Percentiles rank a stretch among this genome's conserved stretches.
Evolutionary conservation across 2,329 filamentous ascomycete species (phyloP).

Genomic region (Triangularia verruculosa): DNA sequence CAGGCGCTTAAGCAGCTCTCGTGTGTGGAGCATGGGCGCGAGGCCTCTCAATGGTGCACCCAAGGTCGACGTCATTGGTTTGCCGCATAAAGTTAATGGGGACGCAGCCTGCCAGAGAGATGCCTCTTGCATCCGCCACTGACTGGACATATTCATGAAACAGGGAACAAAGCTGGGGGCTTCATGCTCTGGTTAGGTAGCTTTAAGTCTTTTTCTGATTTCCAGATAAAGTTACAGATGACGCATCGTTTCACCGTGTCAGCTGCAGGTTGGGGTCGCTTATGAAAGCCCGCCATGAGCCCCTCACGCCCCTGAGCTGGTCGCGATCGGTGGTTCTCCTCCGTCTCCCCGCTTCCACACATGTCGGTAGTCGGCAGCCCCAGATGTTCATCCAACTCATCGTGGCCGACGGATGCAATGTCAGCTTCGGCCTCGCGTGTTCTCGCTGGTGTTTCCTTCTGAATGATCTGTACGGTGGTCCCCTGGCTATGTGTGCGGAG

Average conservation of each 20-base stretch:
- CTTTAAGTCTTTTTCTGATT: background rate
- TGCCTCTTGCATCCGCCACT: conserved; percentile 11
- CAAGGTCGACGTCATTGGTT: conserved; percentile 29
- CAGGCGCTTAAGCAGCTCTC: conserved; percentile 29
- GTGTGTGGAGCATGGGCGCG: conserved; percentile 29
- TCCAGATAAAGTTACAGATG: background rate
- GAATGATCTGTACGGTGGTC: background rate
- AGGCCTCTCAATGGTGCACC: conserved; percentile 24
- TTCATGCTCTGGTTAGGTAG: background rate
- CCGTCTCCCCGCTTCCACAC: background rate
- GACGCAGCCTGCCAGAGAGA: background rate
- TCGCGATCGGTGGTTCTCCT: background rate
- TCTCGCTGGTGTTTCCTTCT: background rate
- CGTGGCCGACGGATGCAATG: background rate
- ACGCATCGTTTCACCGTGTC: background rate
- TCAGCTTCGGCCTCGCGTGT: background rate
- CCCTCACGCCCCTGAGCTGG: background rate
- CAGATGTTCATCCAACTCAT: background rate
- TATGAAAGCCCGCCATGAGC: background rate
- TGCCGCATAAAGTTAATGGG: conserved; percentile 1
- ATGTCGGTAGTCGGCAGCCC: background rate
- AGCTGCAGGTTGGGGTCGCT: background rate
- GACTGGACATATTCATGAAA: background rate
- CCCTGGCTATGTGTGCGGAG: background rate
- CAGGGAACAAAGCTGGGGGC: background rate